phyloP scores from a whole-genome alignment of 2,329 filamentous ascomycete species.

The Cyphellophora attinorum region DNA sequence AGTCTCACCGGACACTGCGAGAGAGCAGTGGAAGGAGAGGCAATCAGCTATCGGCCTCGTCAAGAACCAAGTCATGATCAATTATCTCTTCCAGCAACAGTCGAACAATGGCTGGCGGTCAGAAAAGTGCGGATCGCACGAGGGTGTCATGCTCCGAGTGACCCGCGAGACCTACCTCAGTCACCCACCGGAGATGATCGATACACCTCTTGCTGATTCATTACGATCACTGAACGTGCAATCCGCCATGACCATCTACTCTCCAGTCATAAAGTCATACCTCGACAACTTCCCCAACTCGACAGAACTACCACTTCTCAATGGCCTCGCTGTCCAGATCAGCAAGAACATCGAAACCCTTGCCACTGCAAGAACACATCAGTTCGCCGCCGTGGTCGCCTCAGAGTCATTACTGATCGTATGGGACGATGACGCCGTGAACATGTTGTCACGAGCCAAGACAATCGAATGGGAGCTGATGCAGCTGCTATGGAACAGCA shows the following conservation, averaged over 20 bases:
- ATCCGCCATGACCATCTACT: constrained; percentile 74
- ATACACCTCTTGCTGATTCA: constrained; percentile 54
- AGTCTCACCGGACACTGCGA: neutral
- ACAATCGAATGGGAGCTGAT: constrained; percentile 68
- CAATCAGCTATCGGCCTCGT: constrained; percentile 23
- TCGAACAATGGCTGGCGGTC: constrained; percentile 62
- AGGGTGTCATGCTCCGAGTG: constrained; percentile 66
- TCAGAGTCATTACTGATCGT: constrained; percentile 63
- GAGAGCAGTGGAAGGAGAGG: neutral
- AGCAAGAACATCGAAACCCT: constrained; percentile 63
- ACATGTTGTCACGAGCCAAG: constrained; percentile 60
- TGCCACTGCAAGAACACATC: constrained; percentile 62
- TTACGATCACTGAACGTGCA: constrained; percentile 63
- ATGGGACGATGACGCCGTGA: constrained; percentile 71
- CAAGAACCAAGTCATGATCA: constrained; percentile 75
- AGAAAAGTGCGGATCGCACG: constrained; percentile 56
- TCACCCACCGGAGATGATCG: constrained; percentile 56
- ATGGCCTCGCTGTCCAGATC: constrained; percentile 68
- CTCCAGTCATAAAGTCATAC: constrained; percentile 68
- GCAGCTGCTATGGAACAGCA: constrained; percentile 62
- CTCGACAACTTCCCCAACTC: constrained; percentile 63
- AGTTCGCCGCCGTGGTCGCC: constrained; percentile 71
- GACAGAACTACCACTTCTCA: constrained; percentile 64
- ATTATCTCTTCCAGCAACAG: constrained; percentile 73
- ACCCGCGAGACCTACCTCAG: constrained; percentile 60